phyloP scores from a whole-genome alignment of 2,329 filamentous ascomycete species.

The Penicillium nordicum region DNA sequence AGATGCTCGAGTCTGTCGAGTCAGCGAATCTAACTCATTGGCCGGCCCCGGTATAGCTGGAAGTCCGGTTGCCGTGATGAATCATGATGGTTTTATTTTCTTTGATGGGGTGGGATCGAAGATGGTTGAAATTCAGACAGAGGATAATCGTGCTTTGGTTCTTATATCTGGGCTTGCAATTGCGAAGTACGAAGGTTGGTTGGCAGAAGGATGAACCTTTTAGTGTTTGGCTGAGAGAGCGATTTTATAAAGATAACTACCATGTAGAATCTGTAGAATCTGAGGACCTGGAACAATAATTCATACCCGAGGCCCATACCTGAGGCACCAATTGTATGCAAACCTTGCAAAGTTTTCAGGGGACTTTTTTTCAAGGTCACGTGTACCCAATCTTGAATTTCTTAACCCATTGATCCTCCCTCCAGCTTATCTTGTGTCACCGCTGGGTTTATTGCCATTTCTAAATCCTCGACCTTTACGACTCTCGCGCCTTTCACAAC shows the following conservation, averaged over 20 bases:
- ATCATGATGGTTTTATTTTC: neutral
- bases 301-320: neutral
- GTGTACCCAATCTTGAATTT: neutral
- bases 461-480: neutral
- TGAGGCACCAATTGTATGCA: neutral
- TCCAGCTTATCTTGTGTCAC: neutral
- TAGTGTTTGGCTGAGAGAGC: neutral
- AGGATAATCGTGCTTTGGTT: neutral
- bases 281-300: neutral
- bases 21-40: neutral
- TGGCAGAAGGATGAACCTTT: neutral
- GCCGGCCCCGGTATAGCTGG: neutral
- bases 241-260: neutral
- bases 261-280: neutral
- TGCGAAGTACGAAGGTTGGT: neutral
- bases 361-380: neutral
- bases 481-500: neutral
- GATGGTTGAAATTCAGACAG: neutral
- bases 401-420: neutral
- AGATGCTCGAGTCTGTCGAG: neutral
- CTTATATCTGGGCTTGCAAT: neutral
- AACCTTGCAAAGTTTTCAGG: neutral
- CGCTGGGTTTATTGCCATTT: neutral
- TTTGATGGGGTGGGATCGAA: neutral
- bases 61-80: neutral